Conservation (phyloP, 306 rosid species). For the Cucumis hystrix region DNA sequence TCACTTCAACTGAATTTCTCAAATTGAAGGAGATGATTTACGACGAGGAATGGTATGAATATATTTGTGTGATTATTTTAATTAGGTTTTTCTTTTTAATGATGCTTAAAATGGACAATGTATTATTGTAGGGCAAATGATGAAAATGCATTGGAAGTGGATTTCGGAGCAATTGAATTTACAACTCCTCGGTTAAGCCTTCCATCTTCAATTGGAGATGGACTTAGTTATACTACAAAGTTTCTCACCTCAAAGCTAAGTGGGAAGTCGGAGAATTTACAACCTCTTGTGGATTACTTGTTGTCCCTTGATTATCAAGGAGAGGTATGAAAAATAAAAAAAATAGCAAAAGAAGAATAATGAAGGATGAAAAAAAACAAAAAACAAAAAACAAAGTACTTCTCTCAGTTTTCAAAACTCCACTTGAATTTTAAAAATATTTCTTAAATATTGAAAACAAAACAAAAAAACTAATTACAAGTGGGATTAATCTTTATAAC, state of each 20-base stretch:
- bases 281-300: slow-evolving; percentile 76
- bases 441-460: no score
- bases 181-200: slow-evolving; percentile 45
- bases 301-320: slow-evolving; percentile 40
- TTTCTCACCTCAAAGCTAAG: slow-evolving; percentile 38
- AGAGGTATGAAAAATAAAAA: slow-evolving; percentile 30
- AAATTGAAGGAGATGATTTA: slow-evolving; percentile 48
- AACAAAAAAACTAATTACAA: no score
- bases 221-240: slow-evolving; percentile 43
- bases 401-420: no score
- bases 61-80: not conserved
- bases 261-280: slow-evolving; percentile 41
- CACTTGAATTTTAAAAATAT: no score
- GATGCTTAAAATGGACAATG: not conserved
- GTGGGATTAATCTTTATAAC: no score
- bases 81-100: not conserved
- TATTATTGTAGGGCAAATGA: slow-evolving; percentile 59
- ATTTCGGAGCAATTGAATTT: slow-evolving; percentile 62
- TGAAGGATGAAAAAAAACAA: no score
- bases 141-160: slow-evolving; percentile 73
- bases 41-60: slow-evolving; percentile 51
- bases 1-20: slow-evolving; percentile 46
- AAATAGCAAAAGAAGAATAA: no score
- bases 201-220: slow-evolving; percentile 83
- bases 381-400: no score